Base-by-base conservation (phyloP, 1,139 yeast species). In the Suhomyces anneliseae region DNA sequence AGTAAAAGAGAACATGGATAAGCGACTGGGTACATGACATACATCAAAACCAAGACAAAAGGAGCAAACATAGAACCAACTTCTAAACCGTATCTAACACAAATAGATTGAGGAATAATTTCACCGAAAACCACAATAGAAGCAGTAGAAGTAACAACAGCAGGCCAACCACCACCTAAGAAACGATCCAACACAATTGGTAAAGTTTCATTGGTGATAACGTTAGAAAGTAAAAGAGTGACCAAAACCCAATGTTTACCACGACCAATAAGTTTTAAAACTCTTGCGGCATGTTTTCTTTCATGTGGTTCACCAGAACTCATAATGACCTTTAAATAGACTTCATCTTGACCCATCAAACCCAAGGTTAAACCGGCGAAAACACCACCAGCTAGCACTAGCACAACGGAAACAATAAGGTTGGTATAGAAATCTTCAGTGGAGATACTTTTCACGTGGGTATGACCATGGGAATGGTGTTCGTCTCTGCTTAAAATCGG, bases 161-260 rank as follows among this genome's bases (percentile, higher is more conserved):
- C 99, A 11, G 95, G 93, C 90, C 96, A 87, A 2, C 99, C 99
- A 39, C 99, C 98, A 41, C 98, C 98, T 27, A 93, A 78, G 59
- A 92, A 87, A 48, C 95, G 78, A 64, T 93, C 98, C 54, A 93
- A 78, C 14, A 93, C 96, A 58, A 93, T 93, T 2, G 99, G 99
- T 51, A 93, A 76, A 1, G 97, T 86, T 66, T 93, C 99, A 66
- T 93, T 93, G 43, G 98, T 93, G 63, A 93, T 89, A 44, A 93
- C 98, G 61, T 93, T 93, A 26, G 86, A 82, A 39, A 92, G 72
- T 52, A 93, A 76, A 50, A 93, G 69, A 0, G 99, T 93, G 32
- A 93, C 98, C 47, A 93, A 77, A n/a, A 93, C 93, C 97, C 98
- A 92, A 68, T 93, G 99, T 64, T 93, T 93, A 48, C 98, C 98